phyloP scores from a whole-genome alignment of 225 moss, liverwort and hornwort genomes.

The Antitrichia curtipendula region DNA sequence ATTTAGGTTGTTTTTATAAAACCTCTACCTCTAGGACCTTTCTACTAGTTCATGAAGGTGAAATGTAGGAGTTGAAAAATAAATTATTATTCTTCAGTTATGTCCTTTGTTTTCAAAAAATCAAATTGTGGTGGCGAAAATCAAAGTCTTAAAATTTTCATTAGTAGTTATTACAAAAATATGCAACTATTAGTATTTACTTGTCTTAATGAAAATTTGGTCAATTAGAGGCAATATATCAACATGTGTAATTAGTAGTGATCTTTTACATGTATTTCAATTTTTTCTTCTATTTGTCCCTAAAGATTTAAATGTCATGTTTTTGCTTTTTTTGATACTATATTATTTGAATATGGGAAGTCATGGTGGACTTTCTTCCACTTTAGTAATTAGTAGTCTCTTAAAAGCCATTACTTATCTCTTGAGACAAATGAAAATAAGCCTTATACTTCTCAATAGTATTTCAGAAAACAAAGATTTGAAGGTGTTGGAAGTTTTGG shows the following conservation, averaged over 20 bases:
- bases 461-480: neutral
- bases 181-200: neutral
- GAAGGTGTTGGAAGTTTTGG: neutral
- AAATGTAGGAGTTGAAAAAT: neutral
- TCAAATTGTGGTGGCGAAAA: rapidly evolving
- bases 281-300: neutral
- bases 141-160: neutral
- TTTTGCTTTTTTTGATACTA: neutral
- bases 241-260: neutral
- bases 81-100: neutral
- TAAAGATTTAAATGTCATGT: neutral
- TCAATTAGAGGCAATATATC: neutral
- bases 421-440: neutral
- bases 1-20: neutral
- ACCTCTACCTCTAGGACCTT: neutral
- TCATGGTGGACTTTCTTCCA: neutral
- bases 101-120: neutral
- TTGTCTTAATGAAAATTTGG: neutral
- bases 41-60: neutral
- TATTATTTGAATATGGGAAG: neutral
- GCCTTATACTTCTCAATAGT: neutral
- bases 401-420: neutral
- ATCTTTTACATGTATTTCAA: neutral
- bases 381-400: neutral
- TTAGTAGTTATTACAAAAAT: neutral